These are phyloP conservation scores for Paxillus rubicundulus DNA, from an alignment of 768 basidiomycete species.

Conservation along the genomic window DNA sequence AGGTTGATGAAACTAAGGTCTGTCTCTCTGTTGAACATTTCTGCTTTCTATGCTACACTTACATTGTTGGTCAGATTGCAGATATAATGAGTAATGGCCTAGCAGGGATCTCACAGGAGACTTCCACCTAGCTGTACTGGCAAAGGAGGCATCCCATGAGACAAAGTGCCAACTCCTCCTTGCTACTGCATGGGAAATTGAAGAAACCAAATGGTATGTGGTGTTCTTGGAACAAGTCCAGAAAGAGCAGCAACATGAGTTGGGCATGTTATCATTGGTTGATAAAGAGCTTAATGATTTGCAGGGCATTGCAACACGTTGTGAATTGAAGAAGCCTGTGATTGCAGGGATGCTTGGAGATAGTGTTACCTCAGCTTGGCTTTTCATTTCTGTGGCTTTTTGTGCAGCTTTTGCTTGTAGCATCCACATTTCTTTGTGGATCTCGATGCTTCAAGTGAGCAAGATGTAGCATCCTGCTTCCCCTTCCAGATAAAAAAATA, in stretches of 20 bases:
- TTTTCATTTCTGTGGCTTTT: too few relatives aligned
- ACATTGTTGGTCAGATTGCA: neutral
- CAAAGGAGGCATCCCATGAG: conserved; percentile 1
- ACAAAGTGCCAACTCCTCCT: neutral
- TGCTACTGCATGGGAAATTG: conserved; percentile 6
- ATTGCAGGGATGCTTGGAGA: neutral
- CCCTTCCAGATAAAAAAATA: too few relatives aligned
- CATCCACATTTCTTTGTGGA: too few relatives aligned
- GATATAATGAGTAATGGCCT: neutral
- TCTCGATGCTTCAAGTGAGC: too few relatives aligned
- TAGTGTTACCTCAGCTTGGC: too few relatives aligned
- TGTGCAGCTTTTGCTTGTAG: too few relatives aligned
- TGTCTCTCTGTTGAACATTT: neutral
- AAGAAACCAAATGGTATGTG: neutral
- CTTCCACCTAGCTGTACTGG: neutral
- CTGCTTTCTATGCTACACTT: neutral
- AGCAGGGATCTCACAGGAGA: neutral
- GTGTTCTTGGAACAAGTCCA: neutral
- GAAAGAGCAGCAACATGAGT: neutral
- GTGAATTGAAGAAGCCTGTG: neutral
- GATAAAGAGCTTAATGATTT: neutral
- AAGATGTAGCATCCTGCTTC: too few relatives aligned
- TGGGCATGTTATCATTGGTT: neutral
- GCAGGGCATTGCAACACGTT: neutral
- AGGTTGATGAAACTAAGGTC: neutral